A percentile compares a stretch with the other conserved stretches of the same genome.
Conservation (phyloP, 2,329 filamentous ascomycete genomes). For the Teratosphaeria pseudoeucalypti region DNA sequence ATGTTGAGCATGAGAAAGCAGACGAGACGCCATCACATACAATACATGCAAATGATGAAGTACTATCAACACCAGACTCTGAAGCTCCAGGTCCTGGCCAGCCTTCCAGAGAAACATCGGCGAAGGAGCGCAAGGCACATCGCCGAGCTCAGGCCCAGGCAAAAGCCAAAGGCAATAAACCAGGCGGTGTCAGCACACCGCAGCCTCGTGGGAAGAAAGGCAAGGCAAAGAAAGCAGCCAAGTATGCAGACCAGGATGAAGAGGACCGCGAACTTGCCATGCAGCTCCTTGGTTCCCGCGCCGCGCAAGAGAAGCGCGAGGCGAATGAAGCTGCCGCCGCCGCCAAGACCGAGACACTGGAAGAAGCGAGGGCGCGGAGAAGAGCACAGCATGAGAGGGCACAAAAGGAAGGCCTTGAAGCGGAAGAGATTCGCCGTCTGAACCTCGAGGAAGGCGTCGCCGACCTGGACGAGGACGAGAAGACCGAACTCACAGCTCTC, state of each 20-base stretch:
- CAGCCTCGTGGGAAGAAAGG: conserved; percentile 60
- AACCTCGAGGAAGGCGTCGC: conserved; percentile 48
- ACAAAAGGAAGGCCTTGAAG: conserved; percentile 63
- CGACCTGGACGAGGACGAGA: conserved; percentile 23
- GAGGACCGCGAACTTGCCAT: conserved; percentile 81
- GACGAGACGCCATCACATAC: neutral
- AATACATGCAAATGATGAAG: conserved; percentile 5
- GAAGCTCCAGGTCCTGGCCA: neutral
- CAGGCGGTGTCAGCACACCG: conserved; percentile 10
- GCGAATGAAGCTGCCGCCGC: conserved; percentile 49
- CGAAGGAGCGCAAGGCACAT: conserved; percentile 17
- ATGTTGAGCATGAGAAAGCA: conserved; percentile 16
- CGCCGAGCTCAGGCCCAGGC: conserved; percentile 9
- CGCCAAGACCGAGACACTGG: conserved; percentile 53
- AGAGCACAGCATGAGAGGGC: conserved; percentile 69
- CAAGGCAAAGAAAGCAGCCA: conserved; percentile 79
- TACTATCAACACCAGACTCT: neutral
- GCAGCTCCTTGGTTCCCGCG: conserved; percentile 68
- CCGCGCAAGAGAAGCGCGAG: conserved; percentile 56
- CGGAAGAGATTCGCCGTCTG: conserved; percentile 56
- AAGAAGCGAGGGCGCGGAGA: conserved; percentile 62
- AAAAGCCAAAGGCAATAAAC: conserved; percentile 15
- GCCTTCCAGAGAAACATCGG: conserved; percentile 6
- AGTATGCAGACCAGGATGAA: conserved; percentile 91
- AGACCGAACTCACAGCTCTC: conserved; percentile 42